Evolutionary conservation across 2,329 filamentous ascomycete genomes (phyloP), one percentile per base, ranked within the genome.

Genomic region (Aspergillus ochraceus): DNA sequence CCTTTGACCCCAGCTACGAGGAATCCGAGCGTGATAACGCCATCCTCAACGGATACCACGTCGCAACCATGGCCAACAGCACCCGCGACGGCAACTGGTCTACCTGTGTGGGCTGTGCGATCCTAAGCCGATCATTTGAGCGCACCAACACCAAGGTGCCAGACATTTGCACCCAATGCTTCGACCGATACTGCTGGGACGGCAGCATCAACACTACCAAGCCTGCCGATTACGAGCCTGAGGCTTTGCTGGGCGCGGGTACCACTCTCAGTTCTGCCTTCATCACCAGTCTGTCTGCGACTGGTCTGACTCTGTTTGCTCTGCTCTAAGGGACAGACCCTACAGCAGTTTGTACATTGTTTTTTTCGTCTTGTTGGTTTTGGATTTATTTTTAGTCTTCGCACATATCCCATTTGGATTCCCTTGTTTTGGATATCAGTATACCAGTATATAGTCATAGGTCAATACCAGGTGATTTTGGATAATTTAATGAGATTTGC

Each of bases 171-270:
- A 79, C 76, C 45, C 67, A 81, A 57, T 98, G 94, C 79, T 97
- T 96, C 74, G 64, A 80, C 19, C 76, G 80, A 24, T 96, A 96
- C 79, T 98, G 94, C 83, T 98, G 94, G 93, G 86, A 97, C 74
- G 94, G 94, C 24, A 89, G 84, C 1, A 61, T 76, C 2, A 74
- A 81, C 49, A 70, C 62, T 51, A 76, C 76, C 0, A 65, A 64
- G 14, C 68, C 72, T 1, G 66, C 69, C 3, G 63, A 64, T 2
- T 85, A 83, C 61, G 74, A 79, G 47, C 83, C 83, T 4, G 36
- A 30, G n/a, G 60, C 62, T 6, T 24, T 55, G 19, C 19, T 62
- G 45, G 30, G 46, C 22, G 53, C 55, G 14, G 60, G 54, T 42
- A 50, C 58, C 8, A 32, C 30, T 12, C n/a, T 50, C 10, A 12